These are phyloP conservation scores for Geotrichum fermentans DNA, from an alignment of 1,139 yeast genomes.

Conservation along the genomic window DNA sequence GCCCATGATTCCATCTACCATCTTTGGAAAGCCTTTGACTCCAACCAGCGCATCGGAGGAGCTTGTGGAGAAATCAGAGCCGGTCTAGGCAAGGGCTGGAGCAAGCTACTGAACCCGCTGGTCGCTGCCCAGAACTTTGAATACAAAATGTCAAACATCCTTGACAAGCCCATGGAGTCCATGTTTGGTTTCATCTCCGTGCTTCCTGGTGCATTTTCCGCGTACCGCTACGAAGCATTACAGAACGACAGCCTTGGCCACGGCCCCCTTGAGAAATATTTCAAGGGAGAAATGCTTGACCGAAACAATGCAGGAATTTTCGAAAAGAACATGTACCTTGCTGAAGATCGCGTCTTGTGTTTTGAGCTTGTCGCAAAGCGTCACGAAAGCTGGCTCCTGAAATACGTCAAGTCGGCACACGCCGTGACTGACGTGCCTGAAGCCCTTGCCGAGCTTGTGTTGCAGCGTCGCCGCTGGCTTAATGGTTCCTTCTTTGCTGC, in stretches of 20 bases:
- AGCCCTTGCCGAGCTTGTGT: conserved; percentile 60
- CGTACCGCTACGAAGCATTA: conserved; percentile 64
- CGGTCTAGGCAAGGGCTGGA: conserved; percentile 54
- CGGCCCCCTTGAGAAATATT: conserved; percentile 73
- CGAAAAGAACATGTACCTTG: conserved; percentile 81
- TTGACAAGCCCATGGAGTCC: conserved; percentile 80
- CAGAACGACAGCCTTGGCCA: conserved; percentile 21
- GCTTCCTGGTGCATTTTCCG: conserved; percentile 84
- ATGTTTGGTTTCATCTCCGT: conserved; percentile 79
- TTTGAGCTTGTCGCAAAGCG: conserved; percentile 76
- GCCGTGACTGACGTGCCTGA: conserved; percentile 88
- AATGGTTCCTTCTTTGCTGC: conserved; percentile 85
- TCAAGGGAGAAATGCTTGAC: conserved; percentile 66
- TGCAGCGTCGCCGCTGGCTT: conserved; percentile 80
- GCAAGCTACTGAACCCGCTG: conserved; percentile 57
- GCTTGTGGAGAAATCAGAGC: conserved; percentile 84
- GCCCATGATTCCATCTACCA: conserved; percentile 66
- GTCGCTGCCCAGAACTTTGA: conserved; percentile 85
- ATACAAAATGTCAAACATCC: conserved; percentile 73
- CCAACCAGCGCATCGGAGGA: conserved; percentile 68
- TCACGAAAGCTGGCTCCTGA: conserved; percentile 55
- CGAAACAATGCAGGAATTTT: conserved; percentile 58
- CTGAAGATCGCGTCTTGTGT: conserved; percentile 79
- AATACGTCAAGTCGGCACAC: conserved; percentile 68
- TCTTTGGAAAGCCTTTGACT: conserved; percentile 67